Evolutionary conservation across 1,284 basidiomycete species (phyloP), one percentile per base, ranked within the genome.

Genomic region (Sporisorium exsertum): DNA sequence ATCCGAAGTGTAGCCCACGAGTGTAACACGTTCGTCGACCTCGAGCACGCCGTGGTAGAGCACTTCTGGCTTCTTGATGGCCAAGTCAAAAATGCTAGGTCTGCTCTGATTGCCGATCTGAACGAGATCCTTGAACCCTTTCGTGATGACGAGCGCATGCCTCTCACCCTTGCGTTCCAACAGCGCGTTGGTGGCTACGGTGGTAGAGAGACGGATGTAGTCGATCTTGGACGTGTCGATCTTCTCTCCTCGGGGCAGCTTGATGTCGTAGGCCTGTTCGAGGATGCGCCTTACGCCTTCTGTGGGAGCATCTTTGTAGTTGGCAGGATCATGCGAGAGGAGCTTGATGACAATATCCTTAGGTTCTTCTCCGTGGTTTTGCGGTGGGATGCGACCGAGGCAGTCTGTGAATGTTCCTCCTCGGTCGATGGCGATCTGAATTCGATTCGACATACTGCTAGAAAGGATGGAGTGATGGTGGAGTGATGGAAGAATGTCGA

Each of bases 101-200:
- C 95, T 91, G 10, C 94, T 92, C 85, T 97, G 96, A 85, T 97
- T 97, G 13, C 93, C 93, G 70, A 96, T 97, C 58, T 92, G 89
- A 3, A 97, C 89, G 18, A 97, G 89, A 86, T 97, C 95, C 55
- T 91, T 91, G 88, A 97, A 97, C 0, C 94, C 95, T 76, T 91
- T 91, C 0, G 95, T 97, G 82, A 95, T 97, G 20, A 98, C 87
- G 24, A 99, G 88, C 0, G 94, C 96, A 70, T 97, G 94, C 74
- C 91, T 91, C 81, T 94, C 91, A 0, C 96, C 96, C 84, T 95
- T 95, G 42, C 96, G 91, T 84, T 98, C 96, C 6, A 99, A 89
- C 0, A 99, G 89, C 0, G 96, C 95, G 80, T 98, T 99, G 18
- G 96, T 99, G 0, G 94, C 96, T 2, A 98, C 94, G 0, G 96